A percentile compares a stretch with the other conserved stretches of the same genome.
These are phyloP conservation scores for Arabidopsis thaliana DNA, from an alignment of 345 rosid species.

Conservation along the genomic window TAIR10.1 NC_003076.8:3977001-3977500, in stretches of 20 bases:
- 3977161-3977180: not conserved
- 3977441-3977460: not conserved
- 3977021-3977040: constrained; percentile 59
- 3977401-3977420: constrained; percentile 77
- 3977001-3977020: constrained; percentile 70
- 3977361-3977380: constrained; percentile 88
- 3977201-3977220: constrained; percentile 65
- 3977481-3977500: constrained; percentile 18
- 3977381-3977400: constrained; percentile 79
- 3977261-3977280: constrained; percentile 72
- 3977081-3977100: constrained; percentile 70
- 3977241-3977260: constrained; percentile 63
- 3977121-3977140: constrained; percentile 24
- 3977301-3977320: constrained; percentile 59
- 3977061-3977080: constrained; percentile 68
- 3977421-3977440: constrained; percentile 6
- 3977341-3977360: constrained; percentile 57
- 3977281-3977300: constrained; percentile 64
- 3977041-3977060: constrained; percentile 59
- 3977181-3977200: not conserved
- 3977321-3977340: constrained; percentile 51
- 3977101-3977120: constrained; percentile 76
- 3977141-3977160: constrained; percentile 22
- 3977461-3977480: not conserved
- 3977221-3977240: constrained; percentile 74